Evolutionary conservation across 371 early-diverging fungal species (phyloP), one percentile per base, ranked within the genome.

Genomic region (Rhizopus stolonifer): DNA sequence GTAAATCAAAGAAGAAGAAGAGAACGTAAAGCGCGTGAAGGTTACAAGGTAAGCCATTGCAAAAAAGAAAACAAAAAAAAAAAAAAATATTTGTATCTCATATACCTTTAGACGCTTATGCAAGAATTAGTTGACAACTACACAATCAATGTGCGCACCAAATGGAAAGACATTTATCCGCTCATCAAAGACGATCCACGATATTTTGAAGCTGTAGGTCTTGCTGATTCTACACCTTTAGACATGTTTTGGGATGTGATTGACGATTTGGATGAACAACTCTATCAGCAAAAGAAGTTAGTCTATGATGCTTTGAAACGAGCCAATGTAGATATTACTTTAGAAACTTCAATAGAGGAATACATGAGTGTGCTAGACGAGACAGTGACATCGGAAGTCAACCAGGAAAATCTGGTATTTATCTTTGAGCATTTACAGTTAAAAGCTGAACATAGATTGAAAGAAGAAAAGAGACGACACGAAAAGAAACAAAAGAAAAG

Each of bases 221-320:
- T 90, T 51, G 77, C 85, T 1, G 95, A 94, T 7, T 92, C 94
- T 0, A 81, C 87, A 4, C 94, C 97, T 2, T 59, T 93, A 46
- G 96, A 97, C 44, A 60, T 97, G 50, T 95, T 95, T 61, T 95
- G 93, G 88, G 97, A 97, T 64, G 50, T 83, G 13, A 67, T 95
- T 18, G 88, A 91, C 56, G 84, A 85, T 34, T 62, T 95, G 13
- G 90, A 93, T 40, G 92, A 93, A 26, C 71, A 77, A 24, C 67
- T 87, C 10, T 85, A 89, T 62, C 72, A 80, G 17, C 81, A 90
- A 24, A 83, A 90, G 32, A 88, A 89, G 55, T 61, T 69, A 9
- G 69, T 95, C 0, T 82, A 86, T 39, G 82, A 79, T 34, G 54
- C 71, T 14, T 64, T 83, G 23, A 84, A 78, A 44, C 65, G 53